Evolutionary conservation across 352 stramenopile genomes (phyloP), one percentile per base, ranked within the genome.

Genomic region (Globisporangium yorkense): DNA sequence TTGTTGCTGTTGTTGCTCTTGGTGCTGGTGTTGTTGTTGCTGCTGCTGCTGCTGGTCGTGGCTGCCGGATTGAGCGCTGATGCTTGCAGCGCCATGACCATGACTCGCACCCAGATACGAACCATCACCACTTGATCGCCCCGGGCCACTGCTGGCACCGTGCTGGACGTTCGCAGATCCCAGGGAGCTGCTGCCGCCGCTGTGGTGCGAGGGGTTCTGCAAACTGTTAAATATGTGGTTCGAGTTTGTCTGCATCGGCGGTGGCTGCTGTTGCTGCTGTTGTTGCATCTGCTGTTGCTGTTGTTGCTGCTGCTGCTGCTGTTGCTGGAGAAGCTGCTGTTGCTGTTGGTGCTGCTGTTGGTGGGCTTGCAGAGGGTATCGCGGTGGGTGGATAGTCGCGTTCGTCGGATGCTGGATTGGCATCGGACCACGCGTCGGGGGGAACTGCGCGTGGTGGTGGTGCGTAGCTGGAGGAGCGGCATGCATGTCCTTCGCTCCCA

Each of bases 191-290:
- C 37, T 50, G 44, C 12, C 52, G 54, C 31, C 33, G 18, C 21
- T 16, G 29, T 60, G 54, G n/a, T 39, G 4, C 18, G 54, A 60
- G 35, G 44, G 44, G 44, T 49, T 27, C 21, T 49, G 44, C 44
- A 49, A 4, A 9, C 43, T 63, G 47, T 63, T 63, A 57, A 58
- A 63, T 61, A 63, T 51, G 39, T 57, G 57, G 46, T 21, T 49
- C 24, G 58, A 29, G 21, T 13, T 63, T n/a, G 58, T 5, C 45
- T 54, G 46, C 56, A 56, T 61, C 16, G 56, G 41, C 15, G 50
- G 54, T 13, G 50, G 49, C 5, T 35, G 51, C n/a, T 39, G 29
- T 16, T 48, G 43, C n/a, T 48, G 43, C 8, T 48, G 43, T 5
- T 49, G 44, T 31, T 31, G 44, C 18, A 52, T 44, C 6, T 59